Evolutionary conservation across 164 flowering plant genomes (phyloP), one percentile per base, ranked within the genome.

Genomic region (Magnolia kwangsiensis): DNA sequence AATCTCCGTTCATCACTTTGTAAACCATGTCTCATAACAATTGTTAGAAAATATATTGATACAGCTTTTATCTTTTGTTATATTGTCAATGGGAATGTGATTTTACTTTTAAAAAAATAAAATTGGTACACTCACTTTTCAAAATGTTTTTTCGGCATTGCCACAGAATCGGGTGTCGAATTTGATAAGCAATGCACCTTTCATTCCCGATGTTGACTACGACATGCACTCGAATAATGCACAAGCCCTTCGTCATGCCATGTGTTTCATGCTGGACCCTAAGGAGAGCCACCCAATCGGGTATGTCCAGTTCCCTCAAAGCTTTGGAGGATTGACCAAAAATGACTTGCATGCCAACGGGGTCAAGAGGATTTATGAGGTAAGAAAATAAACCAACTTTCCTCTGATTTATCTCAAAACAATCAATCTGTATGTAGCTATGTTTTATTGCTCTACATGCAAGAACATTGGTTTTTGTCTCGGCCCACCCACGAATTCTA

Each of bases 161-260:
- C 10, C 8, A 18, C 68, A 83, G 85, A 78, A 75, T 49, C 85
- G 81, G 27, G 85, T 83, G 19, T 83, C 85, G 3, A 45, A 77
- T 8, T n/a, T 80, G 71, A 80, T 83, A 69, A 83, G 78, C 72
- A 83, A 83, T 51, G 85, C 85, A 18, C 85, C 85, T 23, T 67
- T 83, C 61, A 72, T 83, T 4, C 79, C 80, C 70, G 80, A 80
- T 65, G 83, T 80, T 2, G 85, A 83, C 63, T 83, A 83, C 66
- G 85, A 83, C 78, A 83, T 83, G 85, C 74, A 75, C 78, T 78
- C 83, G 13, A 83, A 83, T 23, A 80, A 83, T 51, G 76, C 85
- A 1, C 75, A 80, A 73, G 71, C 83, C 1, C 81, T 80, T 67
- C 75, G 24, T 0, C 73, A 80, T 49, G 79, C 83, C 18, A 71